phyloP scores from a whole-genome alignment of 179 eudicot genomes.

The Nepenthes alata region DNA sequence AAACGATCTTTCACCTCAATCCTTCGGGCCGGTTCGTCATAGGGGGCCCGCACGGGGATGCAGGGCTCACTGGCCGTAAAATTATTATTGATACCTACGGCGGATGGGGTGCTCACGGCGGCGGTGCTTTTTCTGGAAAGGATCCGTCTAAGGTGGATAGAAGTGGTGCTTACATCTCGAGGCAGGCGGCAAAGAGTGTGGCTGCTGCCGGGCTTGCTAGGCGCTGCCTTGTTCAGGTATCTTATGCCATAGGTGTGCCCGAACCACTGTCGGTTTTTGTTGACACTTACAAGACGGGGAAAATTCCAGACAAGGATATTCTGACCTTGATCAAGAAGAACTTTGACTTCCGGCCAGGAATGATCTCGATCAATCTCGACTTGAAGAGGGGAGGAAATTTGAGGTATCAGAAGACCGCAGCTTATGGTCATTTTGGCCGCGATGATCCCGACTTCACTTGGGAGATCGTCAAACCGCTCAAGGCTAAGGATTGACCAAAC shows the following conservation, averaged over 20 bases:
- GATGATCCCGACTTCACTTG: constrained; percentile 23
- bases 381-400: too few relatives aligned
- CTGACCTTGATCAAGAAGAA: constrained; percentile 13
- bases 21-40: constrained; percentile 22
- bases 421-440: constrained; percentile 24
- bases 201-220: constrained; percentile 18
- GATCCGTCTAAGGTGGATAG: constrained; percentile 40
- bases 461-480: constrained; percentile 17
- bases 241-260: constrained; percentile 20
- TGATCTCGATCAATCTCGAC: constrained; percentile 8
- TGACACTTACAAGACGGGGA: constrained; percentile 19
- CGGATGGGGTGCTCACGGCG: constrained; percentile 39
- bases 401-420: constrained; percentile 18
- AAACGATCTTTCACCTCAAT: constrained; percentile 20
- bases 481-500: constrained; percentile 6
- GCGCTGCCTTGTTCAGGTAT: constrained; percentile 16
- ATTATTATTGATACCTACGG: constrained; percentile 37
- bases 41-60: constrained; percentile 23
- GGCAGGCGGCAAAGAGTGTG: constrained; percentile 32
- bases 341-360: constrained; percentile 22
- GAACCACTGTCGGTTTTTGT: constrained; percentile 20
- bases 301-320: constrained; percentile 14
- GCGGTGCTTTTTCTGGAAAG: constrained; percentile 36
- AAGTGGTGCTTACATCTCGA: constrained; percentile 29
- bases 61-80: constrained; percentile 30